phyloP scores from a whole-genome alignment of 2,329 filamentous ascomycete genomes.

The Neospermospora avenae region DNA sequence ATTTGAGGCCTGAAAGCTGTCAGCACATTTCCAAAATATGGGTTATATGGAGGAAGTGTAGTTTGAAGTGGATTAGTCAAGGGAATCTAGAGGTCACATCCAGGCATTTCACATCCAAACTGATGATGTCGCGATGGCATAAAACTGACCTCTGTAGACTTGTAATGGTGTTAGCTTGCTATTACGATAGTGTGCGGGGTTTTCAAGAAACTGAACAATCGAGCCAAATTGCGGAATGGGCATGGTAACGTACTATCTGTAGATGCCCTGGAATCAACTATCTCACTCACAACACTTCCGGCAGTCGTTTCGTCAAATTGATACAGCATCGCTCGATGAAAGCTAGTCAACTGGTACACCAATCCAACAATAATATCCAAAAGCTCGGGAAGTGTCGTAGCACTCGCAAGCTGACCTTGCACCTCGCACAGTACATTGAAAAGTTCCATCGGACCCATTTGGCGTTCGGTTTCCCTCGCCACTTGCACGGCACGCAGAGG shows the following conservation, averaged over 20 bases:
- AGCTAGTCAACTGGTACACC: constrained; percentile 25
- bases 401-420: constrained; percentile 20
- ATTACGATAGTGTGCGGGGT: background rate
- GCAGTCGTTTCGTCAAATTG: constrained; percentile 23
- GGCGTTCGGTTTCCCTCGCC: constrained; percentile 17
- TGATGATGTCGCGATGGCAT: background rate
- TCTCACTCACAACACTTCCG: constrained; percentile 14
- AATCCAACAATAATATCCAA: constrained; percentile 26
- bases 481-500: constrained; percentile 20
- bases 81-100: background rate
- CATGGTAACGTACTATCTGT: constrained; percentile 8
- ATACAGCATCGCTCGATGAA: constrained; percentile 25
- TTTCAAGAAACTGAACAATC: no score
- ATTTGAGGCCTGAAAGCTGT: constrained; percentile 43
- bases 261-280: constrained; percentile 14
- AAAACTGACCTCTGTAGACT: constrained; percentile 11
- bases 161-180: background rate
- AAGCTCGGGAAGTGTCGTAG: constrained; percentile 13
- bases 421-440: constrained; percentile 26
- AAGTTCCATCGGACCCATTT: constrained; percentile 25
- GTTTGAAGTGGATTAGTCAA: background rate
- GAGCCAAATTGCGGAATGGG: background rate
- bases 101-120: background rate
- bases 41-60: background rate
- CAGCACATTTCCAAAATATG: background rate